Evolutionary conservation across 257 asterid species (phyloP).

Genomic region (Solanum acaule): DNA sequence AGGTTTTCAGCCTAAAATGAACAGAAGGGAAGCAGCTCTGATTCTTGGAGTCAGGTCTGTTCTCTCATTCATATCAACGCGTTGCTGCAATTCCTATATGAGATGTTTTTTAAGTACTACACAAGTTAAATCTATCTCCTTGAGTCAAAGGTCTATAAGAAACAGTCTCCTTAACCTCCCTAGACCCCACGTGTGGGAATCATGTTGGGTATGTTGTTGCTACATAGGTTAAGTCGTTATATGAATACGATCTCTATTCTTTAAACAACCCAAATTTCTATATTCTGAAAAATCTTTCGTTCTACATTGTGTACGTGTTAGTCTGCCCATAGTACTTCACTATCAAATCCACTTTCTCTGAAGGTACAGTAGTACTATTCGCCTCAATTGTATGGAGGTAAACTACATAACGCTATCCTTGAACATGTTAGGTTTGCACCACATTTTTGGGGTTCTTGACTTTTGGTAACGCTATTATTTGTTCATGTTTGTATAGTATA

Average conservation of each 20-base stretch:
- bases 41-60: slow-evolving; percentile 81
- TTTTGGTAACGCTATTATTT: neutral
- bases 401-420: neutral
- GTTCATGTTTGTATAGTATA: neutral
- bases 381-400: neutral
- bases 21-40: slow-evolving; percentile 79
- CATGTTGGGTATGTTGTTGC: neutral
- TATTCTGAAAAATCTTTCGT: neutral
- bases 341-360: neutral
- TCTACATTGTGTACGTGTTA: neutral
- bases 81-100: neutral
- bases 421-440: neutral
- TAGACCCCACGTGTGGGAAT: neutral
- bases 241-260: neutral
- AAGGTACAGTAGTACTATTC: neutral
- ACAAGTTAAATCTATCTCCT: neutral
- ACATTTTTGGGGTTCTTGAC: neutral
- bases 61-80: neutral
- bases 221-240: neutral
- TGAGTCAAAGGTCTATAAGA: neutral
- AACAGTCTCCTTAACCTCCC: neutral
- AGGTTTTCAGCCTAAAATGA: slow-evolving; percentile 87
- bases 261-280: neutral
- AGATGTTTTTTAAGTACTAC: neutral
- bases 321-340: neutral